Base-by-base conservation (phyloP, 1,284 basidiomycete species). In the Gomphus sp. region DNA sequence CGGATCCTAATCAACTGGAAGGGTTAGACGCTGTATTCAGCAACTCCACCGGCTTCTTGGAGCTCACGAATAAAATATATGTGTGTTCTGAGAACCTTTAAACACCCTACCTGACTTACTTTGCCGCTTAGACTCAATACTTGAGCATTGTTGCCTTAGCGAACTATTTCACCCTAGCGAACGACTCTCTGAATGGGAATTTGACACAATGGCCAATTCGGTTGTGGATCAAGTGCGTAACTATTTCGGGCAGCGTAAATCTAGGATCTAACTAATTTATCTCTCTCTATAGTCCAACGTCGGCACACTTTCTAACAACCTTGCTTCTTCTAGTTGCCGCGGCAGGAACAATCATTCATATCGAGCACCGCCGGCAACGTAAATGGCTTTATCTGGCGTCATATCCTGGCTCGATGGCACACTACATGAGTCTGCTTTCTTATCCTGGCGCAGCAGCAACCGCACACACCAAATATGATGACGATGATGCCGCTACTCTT, bases 391-490 rank as follows among this genome's bases (percentile, higher is more conserved):
- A 76, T 65, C 70, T 87, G 12, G 73, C 81, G 2, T 71, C 77
- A 25, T 72, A 75, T 7, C 84, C 84, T 0, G 84, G 85, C n/a
- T 79, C 76, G 39, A 81, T 87, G 50, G 84, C 77, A 36, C 57
- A 59, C 51, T 54, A 53, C 31, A 53, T 59, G 51, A 59, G 57
- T 47, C 4, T 70, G 77, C 6, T 72, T 77, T 34, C 71, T 80
- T 7, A 76, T 84, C 2, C 72, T 84, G 59, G 83, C 0, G 71
- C 80, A 0, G 79, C 34, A 36, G 4, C 34, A 10, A 36, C 10
- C 4, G 10, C 34, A 36, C 10, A 4, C 34, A 76, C 33, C 83
- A 81, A 37, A 84, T 36, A 36, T 36, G 34, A 83, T 33, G 84
- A 84, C 60, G 84, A 49, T 72, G 83, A 12, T 68, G 85, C n/a